Base-by-base conservation (phyloP, 345 rosid genomes). In the Trapa incisa region DNA sequence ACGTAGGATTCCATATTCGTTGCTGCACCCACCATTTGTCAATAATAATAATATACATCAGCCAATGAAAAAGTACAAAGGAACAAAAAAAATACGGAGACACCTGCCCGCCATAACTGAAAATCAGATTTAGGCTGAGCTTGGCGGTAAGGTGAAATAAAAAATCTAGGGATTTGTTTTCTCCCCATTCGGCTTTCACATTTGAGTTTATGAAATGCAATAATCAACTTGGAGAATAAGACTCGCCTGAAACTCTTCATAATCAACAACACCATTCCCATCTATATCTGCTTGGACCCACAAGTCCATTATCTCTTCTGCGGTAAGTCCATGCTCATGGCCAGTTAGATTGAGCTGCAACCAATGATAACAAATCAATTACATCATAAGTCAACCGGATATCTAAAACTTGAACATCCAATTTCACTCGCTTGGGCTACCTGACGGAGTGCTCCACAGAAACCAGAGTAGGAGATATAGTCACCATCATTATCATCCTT, bases 211-310 rank as follows among this genome's bases (percentile, higher is more conserved):
- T 1, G 43, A 41, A 41, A 41, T 41, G 7, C 43, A 41, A 3
- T 4, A 15, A 53, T 17, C 61, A 56, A 56, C 58, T 75, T 41
- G 62, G 38, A 37, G 75, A 61, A 36, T 13, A 67, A 54, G 73
- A 14, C 6, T 68, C 82, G 87, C 97, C 97, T 93, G 87, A 79
- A 93, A 93, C 79, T 90, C 96, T 68, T 84, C 82, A 73, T 82
- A 83, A 80, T 88, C 89, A 70, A 93, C 68, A 63, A 83, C 70
- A 39, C 85, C 89, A 2, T 88, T 85, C 60, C 94, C 89, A 73
- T 90, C 96, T 33, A 76, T 76, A 77, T 90, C 97, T 70, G 90
- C 96, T 80, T 84, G 96, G 71, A 58, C 71, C 97, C 98, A 93
- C 71, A 93, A 76, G 68, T 90, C 94, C 70, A 70, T 77, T 13